A percentile compares a stretch with the other conserved stretches of the same genome.
These are phyloP conservation scores for Megacollybia platyphylla DNA, from an alignment of 1,284 basidiomycete genomes.

Conservation along the genomic window DNA sequence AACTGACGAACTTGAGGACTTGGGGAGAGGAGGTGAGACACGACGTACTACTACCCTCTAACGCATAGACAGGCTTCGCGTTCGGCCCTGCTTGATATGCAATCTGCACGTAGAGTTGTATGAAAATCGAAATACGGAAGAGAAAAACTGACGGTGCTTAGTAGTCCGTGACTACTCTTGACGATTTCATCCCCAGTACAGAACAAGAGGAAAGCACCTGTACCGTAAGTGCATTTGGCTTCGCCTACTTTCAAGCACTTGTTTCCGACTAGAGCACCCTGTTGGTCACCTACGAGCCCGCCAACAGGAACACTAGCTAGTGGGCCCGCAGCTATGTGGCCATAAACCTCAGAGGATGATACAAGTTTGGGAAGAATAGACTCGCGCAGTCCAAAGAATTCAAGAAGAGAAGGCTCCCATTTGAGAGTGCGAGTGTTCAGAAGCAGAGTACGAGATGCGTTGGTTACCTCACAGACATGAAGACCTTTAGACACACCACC, in stretches of 20 bases:
- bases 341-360: constrained; percentile 89
- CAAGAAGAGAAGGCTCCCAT: constrained; percentile 77
- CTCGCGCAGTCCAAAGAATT: constrained; percentile 77
- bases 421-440: constrained; percentile 73
- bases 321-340: constrained; percentile 55
- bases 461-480: constrained; percentile 94
- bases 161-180: constrained; percentile 73
- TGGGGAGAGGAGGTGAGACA: not conserved
- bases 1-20: constrained; percentile 30
- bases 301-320: constrained; percentile 77
- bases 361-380: constrained; percentile 82
- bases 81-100: constrained; percentile 86
- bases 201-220: constrained; percentile 93
- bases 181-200: constrained; percentile 85
- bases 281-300: constrained; percentile 93
- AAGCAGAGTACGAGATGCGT: constrained; percentile 92
- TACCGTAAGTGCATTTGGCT: constrained; percentile 93
- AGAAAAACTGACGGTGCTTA: constrained; percentile 64
- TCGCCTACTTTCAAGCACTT: constrained; percentile 81
- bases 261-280: constrained; percentile 93
- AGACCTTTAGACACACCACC: constrained; percentile 56
- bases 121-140: not conserved
- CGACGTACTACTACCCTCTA: constrained; percentile 85
- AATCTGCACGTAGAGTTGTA: constrained; percentile 30
- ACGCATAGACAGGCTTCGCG: constrained; percentile 77